phyloP scores from a whole-genome alignment of 78 protist species.

The Dictyostelium brefeldianum region DNA sequence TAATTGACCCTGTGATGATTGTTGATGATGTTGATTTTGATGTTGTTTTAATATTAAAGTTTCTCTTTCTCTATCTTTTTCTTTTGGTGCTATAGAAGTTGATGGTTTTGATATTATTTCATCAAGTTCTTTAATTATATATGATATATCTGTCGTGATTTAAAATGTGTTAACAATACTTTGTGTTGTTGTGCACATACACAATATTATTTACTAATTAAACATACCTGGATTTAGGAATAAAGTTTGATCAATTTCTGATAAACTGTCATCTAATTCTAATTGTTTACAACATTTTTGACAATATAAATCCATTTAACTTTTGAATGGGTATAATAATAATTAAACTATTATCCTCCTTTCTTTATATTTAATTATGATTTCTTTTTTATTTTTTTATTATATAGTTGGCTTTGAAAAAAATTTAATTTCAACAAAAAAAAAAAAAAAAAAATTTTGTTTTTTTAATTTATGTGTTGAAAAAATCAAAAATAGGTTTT shows the following conservation, averaged over 20 bases:
- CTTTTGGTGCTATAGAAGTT: neutral
- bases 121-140: neutral
- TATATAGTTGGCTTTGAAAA: neutral
- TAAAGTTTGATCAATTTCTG: slow-evolving; percentile 65
- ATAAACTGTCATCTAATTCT: slow-evolving; percentile 51
- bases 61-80: slow-evolving; percentile 11
- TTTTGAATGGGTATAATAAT: neutral
- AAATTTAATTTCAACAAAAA: neutral
- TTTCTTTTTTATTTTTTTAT: no score
- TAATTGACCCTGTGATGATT: neutral
- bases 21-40: neutral
- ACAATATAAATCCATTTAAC: slow-evolving; percentile 60
- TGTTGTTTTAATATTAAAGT: neutral
- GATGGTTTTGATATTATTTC: slow-evolving; percentile 1
- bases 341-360: no score
- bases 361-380: no score
- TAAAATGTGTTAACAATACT: no score
- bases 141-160: neutral
- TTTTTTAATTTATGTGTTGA: neutral
- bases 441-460: neutral
- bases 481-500: no score
- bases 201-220: no score
- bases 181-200: no score
- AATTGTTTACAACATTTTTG: slow-evolving; percentile 76
- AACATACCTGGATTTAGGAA: slow-evolving; percentile 17